Conservation (phyloP, 1,139 yeast genomes). For the Candida labiduridarum region DNA sequence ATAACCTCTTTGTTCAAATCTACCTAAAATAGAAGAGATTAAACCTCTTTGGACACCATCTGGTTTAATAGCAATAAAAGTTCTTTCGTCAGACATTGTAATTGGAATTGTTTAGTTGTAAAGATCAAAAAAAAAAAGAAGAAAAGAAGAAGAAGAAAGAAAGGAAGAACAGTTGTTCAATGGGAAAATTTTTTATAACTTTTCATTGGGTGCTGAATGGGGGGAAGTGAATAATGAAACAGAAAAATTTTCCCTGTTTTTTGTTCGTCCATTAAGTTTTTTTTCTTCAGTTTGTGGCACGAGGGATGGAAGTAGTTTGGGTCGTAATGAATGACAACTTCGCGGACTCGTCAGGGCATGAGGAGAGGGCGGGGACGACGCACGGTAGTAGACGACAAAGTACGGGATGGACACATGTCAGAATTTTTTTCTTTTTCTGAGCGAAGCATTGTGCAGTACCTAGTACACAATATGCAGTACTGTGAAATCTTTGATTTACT, state of each 20-base stretch:
- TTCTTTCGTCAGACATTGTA: slow-evolving; percentile 76
- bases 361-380: too few species aligned
- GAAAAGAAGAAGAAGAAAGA: slow-evolving; percentile 3
- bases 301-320: too few species aligned
- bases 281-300: too few species aligned
- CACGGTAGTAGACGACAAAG: too few species aligned
- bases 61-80: slow-evolving; percentile 98
- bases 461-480: too few species aligned
- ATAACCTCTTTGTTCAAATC: slow-evolving; percentile 98
- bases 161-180: not conserved
- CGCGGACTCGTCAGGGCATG: too few species aligned
- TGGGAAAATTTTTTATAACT: slow-evolving; percentile 1
- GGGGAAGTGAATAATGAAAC: not conserved
- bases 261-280: too few species aligned
- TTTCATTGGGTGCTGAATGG: not conserved
- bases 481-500: too few species aligned
- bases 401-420: too few species aligned
- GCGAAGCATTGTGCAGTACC: too few species aligned
- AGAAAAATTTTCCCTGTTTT: not conserved
- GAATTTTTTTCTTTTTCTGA: too few species aligned
- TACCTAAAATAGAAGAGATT: slow-evolving; percentile 82
- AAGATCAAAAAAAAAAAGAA: slow-evolving; percentile 5
- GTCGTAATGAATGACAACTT: too few species aligned
- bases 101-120: slow-evolving; percentile 2
- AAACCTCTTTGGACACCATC: slow-evolving; percentile 99